Base-by-base conservation (phyloP, 169 alveolate species). In the Plasmodium billcollinsi region DNA sequence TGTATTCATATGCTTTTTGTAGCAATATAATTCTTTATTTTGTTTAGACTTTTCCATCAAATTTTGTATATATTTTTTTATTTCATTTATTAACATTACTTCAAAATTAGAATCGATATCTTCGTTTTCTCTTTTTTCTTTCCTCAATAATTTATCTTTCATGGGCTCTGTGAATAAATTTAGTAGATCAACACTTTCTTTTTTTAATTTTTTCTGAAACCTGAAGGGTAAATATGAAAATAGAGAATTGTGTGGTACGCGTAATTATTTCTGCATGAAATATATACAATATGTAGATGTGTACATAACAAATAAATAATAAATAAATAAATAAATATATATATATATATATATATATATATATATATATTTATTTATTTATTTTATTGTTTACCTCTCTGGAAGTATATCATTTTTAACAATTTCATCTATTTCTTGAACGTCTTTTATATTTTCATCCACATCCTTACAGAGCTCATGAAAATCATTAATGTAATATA, bases 51-150 rank as follows among this genome's bases (percentile, higher is more conserved):
- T 66, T 24, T 56, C 47, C 72, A 33, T 78, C 45, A 78, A 24
- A 26, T 78, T n/a, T n/a, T 14, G 26, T 66, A 78, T 78, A 61
- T 78, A 70, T 52, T 52, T 78, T 66, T 66, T 65, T 33, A 78
- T 78, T 52, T 33, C 72, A 24, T 78, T 43, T 29, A 78, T 24
- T n/a, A 78, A 24, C 52, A 78, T 0, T 18, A 50, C 2, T 50
- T 66, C 89, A 49, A 78, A 78, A n/a, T 78, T 67, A 1, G 71
- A 56, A 43, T 78, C 89, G 0, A 78, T 61, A 20, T 78, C 78
- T 33, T 78, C 89, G 12, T 78, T 71, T 29, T 65, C 58, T 20
- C 78, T 39, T 54, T 78, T 78, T 43, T 78, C 74, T 70, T 33
- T 63, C 39, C 39, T 59, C n/a, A 78, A 45, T 5, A 78, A 71